Evolutionary conservation across 345 rosid genomes (phyloP).

Genomic region (Triadica sebifera): DNA sequence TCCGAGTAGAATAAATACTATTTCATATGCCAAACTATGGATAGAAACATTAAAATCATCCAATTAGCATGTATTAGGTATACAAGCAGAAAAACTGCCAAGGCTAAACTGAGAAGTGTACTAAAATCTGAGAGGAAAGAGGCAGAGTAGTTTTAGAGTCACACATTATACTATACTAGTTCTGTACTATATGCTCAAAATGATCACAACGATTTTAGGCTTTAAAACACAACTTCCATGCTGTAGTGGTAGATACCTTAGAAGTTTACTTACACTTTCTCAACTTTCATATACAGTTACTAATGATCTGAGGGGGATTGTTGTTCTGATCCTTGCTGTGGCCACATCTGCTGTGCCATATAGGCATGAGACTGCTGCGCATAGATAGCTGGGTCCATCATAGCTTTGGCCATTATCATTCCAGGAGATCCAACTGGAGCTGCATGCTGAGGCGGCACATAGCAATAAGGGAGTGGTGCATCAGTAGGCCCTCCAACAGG

Average conservation of each 20-base stretch:
- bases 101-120: background rate
- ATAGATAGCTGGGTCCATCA: conserved; percentile 60
- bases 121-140: background rate
- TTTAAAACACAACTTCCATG: conserved; percentile 1
- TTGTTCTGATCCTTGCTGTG: conserved; percentile 66
- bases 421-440: conserved; percentile 70
- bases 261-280: too few relatives aligned
- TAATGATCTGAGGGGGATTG: conserved; percentile 66
- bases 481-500: conserved; percentile 64
- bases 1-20: background rate
- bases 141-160: background rate
- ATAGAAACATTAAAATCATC: background rate
- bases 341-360: conserved; percentile 75
- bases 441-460: conserved; percentile 63
- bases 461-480: conserved; percentile 57
- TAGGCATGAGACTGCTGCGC: conserved; percentile 61
- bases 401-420: conserved; percentile 82
- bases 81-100: background rate
- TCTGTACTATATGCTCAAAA: conserved; percentile 1
- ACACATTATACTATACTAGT: background rate
- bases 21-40: background rate
- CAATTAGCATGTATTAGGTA: background rate
- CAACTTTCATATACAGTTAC: too few relatives aligned
- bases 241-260: background rate
- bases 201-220: background rate